Base-by-base conservation (phyloP, 805 yeast species). In the Metschnikowia noctiluminum region DNA sequence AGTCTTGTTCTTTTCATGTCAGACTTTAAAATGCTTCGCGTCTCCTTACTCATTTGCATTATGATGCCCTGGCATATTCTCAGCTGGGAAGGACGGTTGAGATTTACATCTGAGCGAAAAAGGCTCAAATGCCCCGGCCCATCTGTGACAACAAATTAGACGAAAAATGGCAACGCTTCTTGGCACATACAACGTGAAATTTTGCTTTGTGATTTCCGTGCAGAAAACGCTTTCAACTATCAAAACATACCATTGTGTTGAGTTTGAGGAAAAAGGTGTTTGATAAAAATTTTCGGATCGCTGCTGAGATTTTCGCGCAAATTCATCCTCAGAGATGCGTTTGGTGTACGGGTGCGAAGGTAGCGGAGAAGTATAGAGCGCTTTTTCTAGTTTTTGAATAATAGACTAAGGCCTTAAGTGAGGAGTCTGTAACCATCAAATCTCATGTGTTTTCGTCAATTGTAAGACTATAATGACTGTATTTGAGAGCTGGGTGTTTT, bases 161-260 rank as follows among this genome's bases (percentile, higher is more conserved):
- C 46, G 53, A 52, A 50, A 57, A 56, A 59, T 48, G 61, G 58
- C 59, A 60, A 54, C 64, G 61, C 65, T 59, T 57, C 62, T 49
- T 48, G 61, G 40, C 53, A 59, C 66, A 59, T 61, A 55, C 52
- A 57, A 59, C 54, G 54, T 54, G 27, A 30, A 26, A 46, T 61
- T 50, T 54, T 11, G 21, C 21, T 21, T 21, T 21, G 32, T 30
- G 32, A 30, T 30, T 30, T 30, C 21, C 32, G 48, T 53, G 59
- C 50, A 56, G 67, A 57, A 56, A 63, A 51, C 54, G 54, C 54
- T 55, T 58, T 54, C 44, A 56, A 48, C 40, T 42, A 43, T 50
- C 43, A 38, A 51, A 55, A 65, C 70, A 59, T 65, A 65, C 70
- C 70, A 65, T 65, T 63, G 34, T 42, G 34, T 36, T 31, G 28